A percentile compares a stretch with the other conserved stretches of the same genome.
Conservation (phyloP, 2,329 filamentous ascomycete species). For the Diaporthe citrichinensis region DNA sequence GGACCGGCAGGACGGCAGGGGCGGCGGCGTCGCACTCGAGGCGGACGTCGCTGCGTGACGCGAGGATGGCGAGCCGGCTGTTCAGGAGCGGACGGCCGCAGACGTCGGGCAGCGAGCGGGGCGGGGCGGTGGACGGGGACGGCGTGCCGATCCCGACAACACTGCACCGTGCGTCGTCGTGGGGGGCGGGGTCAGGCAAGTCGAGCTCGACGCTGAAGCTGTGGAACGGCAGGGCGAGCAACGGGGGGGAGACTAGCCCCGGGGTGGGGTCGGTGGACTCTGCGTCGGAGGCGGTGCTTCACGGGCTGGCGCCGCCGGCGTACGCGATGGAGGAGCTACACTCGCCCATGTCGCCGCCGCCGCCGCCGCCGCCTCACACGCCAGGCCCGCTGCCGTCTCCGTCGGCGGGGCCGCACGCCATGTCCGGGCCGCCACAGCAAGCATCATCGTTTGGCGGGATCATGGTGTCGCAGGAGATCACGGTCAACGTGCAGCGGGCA, state of each 20-base stretch:
- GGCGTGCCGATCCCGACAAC: conserved; percentile 49
- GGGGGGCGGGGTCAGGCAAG: conserved; percentile 46
- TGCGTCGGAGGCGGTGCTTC: conserved; percentile 39
- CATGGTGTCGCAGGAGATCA: conserved; percentile 74
- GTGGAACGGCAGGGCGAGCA: conserved; percentile 46
- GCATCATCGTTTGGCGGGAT: conserved; percentile 65
- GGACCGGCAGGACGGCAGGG: conserved; percentile 38
- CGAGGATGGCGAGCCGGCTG: conserved; percentile 25
- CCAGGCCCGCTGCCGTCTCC: conserved; percentile 17
- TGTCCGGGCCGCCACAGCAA: conserved; percentile 29
- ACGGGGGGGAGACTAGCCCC: conserved; percentile 40
- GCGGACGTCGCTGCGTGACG: conserved; percentile 33
- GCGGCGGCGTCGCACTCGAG: conserved; percentile 34
- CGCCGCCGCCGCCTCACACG: conserved; percentile 26
- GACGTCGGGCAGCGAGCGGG: conserved; percentile 34
- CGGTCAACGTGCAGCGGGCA: conserved; percentile 61
- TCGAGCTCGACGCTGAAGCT: conserved; percentile 53
- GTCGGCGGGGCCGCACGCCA: conserved; percentile 16
- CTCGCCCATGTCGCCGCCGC: conserved; percentile 18
- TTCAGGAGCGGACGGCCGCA: conserved; percentile 37
- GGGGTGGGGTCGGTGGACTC: conserved; percentile 36
- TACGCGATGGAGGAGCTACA: conserved; percentile 34
- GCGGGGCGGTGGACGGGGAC: conserved; percentile 48
- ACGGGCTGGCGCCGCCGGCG: conserved; percentile 38
- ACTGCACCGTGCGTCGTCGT: conserved; percentile 45